Conservation (phyloP, 148 eudicot species). For the Polygonum maritimum region DNA sequence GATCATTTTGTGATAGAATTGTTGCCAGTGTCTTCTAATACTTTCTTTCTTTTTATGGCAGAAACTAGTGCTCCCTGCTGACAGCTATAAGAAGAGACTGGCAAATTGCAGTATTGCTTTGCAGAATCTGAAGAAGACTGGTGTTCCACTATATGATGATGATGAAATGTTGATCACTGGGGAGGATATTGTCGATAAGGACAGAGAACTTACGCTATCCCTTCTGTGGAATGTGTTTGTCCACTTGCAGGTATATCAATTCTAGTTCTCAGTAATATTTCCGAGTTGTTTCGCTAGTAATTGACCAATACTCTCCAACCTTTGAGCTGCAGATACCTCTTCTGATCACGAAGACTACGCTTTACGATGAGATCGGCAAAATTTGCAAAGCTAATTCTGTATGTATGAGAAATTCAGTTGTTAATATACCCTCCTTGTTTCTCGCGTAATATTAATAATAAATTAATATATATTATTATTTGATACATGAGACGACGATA, state of each 20-base stretch:
- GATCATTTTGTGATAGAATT: neutral
- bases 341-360: constrained; percentile 45
- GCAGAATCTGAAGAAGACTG: constrained; percentile 58
- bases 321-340: constrained; percentile 60
- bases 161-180: constrained; percentile 52
- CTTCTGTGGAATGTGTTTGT: constrained; percentile 91
- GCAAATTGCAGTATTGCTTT: constrained; percentile 67
- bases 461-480: too few relatives aligned
- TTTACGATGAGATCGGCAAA: constrained; percentile 55
- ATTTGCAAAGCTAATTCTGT: constrained; percentile 50
- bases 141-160: constrained; percentile 58
- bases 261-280: constrained; percentile 9
- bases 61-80: constrained; percentile 83
- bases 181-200: constrained; percentile 78
- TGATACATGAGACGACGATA: too few relatives aligned
- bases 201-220: constrained; percentile 74
- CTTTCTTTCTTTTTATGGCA: constrained; percentile 18
- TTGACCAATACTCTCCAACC: neutral
- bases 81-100: constrained; percentile 62
- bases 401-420: constrained; percentile 14
- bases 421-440: neutral
- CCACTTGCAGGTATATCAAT: constrained; percentile 62
- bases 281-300: neutral
- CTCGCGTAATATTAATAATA: neutral
- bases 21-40: neutral